Evolutionary conservation across 257 asterid species (phyloP).

Genomic region (Cinchona pubescens): DNA sequence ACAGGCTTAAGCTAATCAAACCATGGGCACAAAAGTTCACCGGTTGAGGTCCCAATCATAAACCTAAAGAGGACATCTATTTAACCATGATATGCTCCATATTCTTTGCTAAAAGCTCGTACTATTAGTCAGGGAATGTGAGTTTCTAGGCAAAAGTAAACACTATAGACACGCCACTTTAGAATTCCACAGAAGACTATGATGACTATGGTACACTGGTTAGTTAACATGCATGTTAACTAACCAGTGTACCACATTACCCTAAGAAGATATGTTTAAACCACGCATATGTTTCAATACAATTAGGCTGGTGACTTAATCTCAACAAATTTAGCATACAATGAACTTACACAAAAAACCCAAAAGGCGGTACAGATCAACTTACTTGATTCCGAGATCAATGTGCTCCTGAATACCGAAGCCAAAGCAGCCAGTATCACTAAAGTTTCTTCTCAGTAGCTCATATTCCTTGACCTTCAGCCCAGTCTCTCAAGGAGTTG

Average conservation of each 20-base stretch:
- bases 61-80: not conserved
- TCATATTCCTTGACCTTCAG: slow-evolving; percentile 71
- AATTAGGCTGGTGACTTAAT: not conserved
- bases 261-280: too few relatives aligned
- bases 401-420: slow-evolving; percentile 83
- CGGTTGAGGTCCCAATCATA: not conserved
- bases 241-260: not conserved
- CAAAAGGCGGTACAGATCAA: not conserved
- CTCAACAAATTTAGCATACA: not conserved
- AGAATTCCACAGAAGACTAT: not conserved
- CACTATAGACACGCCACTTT: too few relatives aligned
- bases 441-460: slow-evolving; percentile 55
- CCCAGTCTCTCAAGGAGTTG: slow-evolving; percentile 68
- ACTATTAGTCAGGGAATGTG: not conserved
- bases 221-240: too few relatives aligned
- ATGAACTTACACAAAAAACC: not conserved
- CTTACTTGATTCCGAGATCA: slow-evolving; percentile 85
- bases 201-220: not conserved
- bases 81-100: not conserved
- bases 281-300: too few relatives aligned
- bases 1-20: not conserved
- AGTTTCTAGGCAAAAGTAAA: not conserved
- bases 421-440: slow-evolving; percentile 80
- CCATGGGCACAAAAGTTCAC: not conserved
- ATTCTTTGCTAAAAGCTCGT: not conserved